Base-by-base conservation (phyloP, 176 grass and related monocot species). In the Raddia guianensis region DNA sequence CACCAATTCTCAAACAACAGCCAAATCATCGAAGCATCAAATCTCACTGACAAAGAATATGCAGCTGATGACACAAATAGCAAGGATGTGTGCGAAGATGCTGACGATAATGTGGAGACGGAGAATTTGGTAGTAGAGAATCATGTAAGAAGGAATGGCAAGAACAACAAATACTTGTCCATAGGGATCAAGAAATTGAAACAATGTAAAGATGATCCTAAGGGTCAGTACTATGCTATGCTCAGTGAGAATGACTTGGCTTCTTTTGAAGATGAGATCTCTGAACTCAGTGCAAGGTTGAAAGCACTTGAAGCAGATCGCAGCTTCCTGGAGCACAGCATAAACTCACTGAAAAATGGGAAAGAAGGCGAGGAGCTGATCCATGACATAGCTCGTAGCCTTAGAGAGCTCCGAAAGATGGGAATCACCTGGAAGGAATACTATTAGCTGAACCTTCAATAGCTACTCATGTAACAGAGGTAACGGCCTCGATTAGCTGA, bases 271-370 rank as follows among this genome's bases (percentile, higher is more conserved):
- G 80, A 89, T 8, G 90, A 97, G 76, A 71, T 98, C 18, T 85
- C 80, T 46, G 46, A 70, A 68, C 70, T 98, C 46, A 85, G 54
- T 52, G 72, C 68, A 67, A 92, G 86, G 84, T 79, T 98, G 74
- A 84, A 60, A 66, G 92, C 87, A 52, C 83, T 92, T 47, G 92
- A 94, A 72, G 83, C 83, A 47, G 92, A 94, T 75, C 81, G 48
- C 70, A 92, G 70, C 88, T 98, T 98, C 87, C 85, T 92, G 16
- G 84, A 94, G 70, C 90, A 92, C 73, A 90, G 86, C 49, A 76
- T 92, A 45, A 98, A 98, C 70, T 94, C 92, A 6, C 89, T 94
- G 66, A 90, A 74, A 77, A 89, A 69, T 53, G 90, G 90, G 12
- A 18, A 77, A 16, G 85, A 84, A 45, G 90, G 92, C 1, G 76